Percentiles rank a stretch among this genome's conserved stretches.
These are phyloP conservation scores for Didymellaceae sp. DNA, from an alignment of 2,329 filamentous ascomycete genomes.

Conservation along the genomic window DNA sequence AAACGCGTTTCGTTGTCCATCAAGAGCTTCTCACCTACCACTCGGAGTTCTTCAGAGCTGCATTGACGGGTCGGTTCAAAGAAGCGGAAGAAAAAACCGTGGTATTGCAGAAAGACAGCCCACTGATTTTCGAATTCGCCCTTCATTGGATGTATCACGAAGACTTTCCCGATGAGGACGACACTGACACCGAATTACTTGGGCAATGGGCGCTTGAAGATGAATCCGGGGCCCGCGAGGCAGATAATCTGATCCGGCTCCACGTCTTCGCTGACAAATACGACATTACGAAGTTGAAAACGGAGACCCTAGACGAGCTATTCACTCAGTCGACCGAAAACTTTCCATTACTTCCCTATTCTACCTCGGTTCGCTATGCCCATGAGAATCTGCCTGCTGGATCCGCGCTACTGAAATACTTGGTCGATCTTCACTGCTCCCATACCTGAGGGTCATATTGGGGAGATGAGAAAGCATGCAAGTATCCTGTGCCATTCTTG, in stretches of 20 bases:
- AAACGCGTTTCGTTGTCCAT: background rate
- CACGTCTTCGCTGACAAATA: constrained; percentile 20
- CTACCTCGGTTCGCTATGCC: background rate
- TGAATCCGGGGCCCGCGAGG: background rate
- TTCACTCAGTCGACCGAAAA: background rate
- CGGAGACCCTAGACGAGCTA: background rate
- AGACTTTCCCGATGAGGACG: background rate
- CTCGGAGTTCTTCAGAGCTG: background rate
- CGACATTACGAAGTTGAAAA: background rate
- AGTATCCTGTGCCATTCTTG: too few species aligned
- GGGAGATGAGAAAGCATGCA: too few species aligned
- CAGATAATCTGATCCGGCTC: constrained; percentile 6
- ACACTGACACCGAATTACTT: background rate
- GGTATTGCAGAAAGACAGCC: constrained; percentile 6
- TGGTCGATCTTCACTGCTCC: background rate
- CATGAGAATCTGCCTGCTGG: background rate
- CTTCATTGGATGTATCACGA: constrained; percentile 27
- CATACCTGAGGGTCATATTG: too few species aligned
- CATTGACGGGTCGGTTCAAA: constrained; percentile 13
- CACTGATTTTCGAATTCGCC: constrained; percentile 16
- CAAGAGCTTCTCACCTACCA: constrained; percentile 1
- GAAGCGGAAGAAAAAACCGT: constrained; percentile 21
- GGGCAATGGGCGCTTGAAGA: background rate
- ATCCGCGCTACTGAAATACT: background rate
- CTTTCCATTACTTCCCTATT: background rate